A percentile compares a stretch with the other conserved stretches of the same genome.
Evolutionary conservation across 1,139 yeast genomes (phyloP).

Genomic region (Candida albicans): DNA sequence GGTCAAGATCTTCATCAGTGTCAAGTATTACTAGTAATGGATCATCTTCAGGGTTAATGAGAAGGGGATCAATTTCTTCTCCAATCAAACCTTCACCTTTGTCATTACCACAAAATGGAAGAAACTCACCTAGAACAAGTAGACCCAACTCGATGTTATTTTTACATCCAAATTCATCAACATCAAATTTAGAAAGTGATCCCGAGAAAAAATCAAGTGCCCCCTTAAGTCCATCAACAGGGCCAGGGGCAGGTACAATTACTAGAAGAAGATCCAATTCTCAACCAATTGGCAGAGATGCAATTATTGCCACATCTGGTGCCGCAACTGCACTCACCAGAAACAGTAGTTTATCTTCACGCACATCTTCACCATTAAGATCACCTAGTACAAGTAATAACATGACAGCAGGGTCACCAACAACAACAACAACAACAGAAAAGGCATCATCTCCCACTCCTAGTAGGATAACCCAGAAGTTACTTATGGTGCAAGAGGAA

Average conservation of each 20-base stretch:
- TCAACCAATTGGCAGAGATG: constrained; percentile 29
- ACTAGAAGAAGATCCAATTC: constrained; percentile 36
- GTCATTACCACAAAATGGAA: constrained; percentile 8
- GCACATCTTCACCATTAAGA: constrained; percentile 7
- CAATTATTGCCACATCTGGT: constrained; percentile 29
- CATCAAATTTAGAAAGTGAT: constrained; percentile 13
- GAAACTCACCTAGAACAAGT: constrained; percentile 13
- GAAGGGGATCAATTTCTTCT: constrained; percentile 21
- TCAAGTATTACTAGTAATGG: constrained; percentile 25
- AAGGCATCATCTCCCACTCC: constrained; percentile 11
- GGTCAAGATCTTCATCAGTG: constrained; percentile 32
- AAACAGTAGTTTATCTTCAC: constrained; percentile 13
- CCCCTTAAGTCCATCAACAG: constrained; percentile 8
- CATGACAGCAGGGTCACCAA: neutral
- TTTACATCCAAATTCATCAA: constrained; percentile 23
- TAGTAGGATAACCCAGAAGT: constrained; percentile 16
- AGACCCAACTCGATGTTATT: constrained; percentile 33
- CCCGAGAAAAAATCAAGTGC: constrained; percentile 9
- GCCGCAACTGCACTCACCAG: constrained; percentile 37
- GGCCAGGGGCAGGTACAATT: constrained; percentile 3
- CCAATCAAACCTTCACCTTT: constrained; percentile 20
- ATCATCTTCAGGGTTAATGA: constrained; percentile 13
- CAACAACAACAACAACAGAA: constrained; percentile 2
- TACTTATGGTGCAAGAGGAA: constrained; percentile 29
- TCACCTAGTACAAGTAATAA: constrained; percentile 3